These are phyloP conservation scores for Filobasidium wieringae DNA, from an alignment of 768 basidiomycete species.

Conservation along the genomic window DNA sequence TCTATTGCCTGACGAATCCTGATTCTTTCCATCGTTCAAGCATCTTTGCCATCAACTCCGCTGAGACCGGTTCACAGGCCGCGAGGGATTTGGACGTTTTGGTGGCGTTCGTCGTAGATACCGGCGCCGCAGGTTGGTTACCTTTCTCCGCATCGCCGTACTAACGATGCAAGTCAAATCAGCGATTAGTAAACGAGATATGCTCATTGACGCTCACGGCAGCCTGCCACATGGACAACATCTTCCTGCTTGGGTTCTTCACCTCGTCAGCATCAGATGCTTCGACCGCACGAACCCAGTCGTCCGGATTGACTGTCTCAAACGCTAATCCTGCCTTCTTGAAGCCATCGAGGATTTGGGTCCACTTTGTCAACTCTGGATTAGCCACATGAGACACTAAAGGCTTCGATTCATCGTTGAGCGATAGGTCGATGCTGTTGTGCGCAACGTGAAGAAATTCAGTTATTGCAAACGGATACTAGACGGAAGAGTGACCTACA, in stretches of 20 bases:
- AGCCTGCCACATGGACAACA: slow-evolving; percentile 33
- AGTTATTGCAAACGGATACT: background rate
- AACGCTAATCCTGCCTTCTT: slow-evolving; percentile 40
- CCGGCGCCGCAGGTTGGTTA: slow-evolving; percentile 19
- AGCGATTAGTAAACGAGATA: background rate
- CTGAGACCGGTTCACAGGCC: slow-evolving; percentile 26
- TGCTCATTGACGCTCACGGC: slow-evolving; percentile 22
- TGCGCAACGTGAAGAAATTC: background rate
- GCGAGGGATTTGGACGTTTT: slow-evolving; percentile 31
- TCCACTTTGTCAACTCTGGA: slow-evolving; percentile 40
- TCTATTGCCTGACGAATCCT: slow-evolving; percentile 33
- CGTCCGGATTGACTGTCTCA: slow-evolving; percentile 31
- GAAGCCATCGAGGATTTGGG: slow-evolving; percentile 41
- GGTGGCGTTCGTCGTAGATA: slow-evolving; percentile 35
- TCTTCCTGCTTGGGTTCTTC: slow-evolving; percentile 41
- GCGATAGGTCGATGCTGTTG: slow-evolving; percentile 39
- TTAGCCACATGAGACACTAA: slow-evolving; percentile 41
- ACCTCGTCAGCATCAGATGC: slow-evolving; percentile 32
- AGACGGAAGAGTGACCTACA: slow-evolving; percentile 25
- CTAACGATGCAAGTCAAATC: background rate
- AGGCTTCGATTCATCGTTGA: slow-evolving; percentile 5
- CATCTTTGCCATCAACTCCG: slow-evolving; percentile 41
- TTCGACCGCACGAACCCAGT: slow-evolving; percentile 41
- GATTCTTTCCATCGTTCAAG: slow-evolving; percentile 41
- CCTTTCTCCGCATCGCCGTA: slow-evolving; percentile 21